Evolutionary conservation across 1,139 yeast species (phyloP), one percentile per base, ranked within the genome.

Genomic region (Ogataea hybrid): DNA sequence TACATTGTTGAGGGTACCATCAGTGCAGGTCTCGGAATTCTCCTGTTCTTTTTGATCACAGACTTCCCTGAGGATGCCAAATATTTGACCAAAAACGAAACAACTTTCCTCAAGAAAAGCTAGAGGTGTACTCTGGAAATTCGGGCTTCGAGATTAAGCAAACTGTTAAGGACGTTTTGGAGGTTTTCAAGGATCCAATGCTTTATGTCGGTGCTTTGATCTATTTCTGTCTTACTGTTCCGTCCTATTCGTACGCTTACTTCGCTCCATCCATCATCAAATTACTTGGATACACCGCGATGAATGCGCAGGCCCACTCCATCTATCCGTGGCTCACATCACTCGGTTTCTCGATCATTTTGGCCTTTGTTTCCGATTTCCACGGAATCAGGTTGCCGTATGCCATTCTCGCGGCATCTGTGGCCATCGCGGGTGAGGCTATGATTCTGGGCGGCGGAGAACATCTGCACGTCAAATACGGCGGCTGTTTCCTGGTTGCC

Each of bases 251-350:
- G 29, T 81, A 81, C 54, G 88, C 88, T 14, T 81, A 77, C 62
- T 82, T 82, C 59, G 79, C 87, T 25, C 80, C 81, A 46, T 71
- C 82, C 41, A 81, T 79, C 62, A 81, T 79, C 51, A 73, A 72
- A 51, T 68, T 74, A 59, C 57, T 73, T 37, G 78, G 83, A 7
- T 78, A 79, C 60, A 67, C 82, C 4, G 79, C 84, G 0, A 77
- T 78, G 50, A 65, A 71, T 43, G 82, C 86, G 18, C 84, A 83
- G 62, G 73, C 77, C 41, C 80, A 77, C 54, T 81, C 88, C 0
- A 79, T 83, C 42, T 83, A 80, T 53, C 90, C 90, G 14, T 83
- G 89, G 89, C 68, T 81, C 28, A 68, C 68, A 21, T 80, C 86
- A 0, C 77, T 81, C 57, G 84, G 76, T 2, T 59, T 74, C 37